Percentiles rank a stretch among this genome's conserved stretches.
phyloP scores from a whole-genome alignment of 495 filamentous ascomycete genomes.

The Daldinia grandis region DNA sequence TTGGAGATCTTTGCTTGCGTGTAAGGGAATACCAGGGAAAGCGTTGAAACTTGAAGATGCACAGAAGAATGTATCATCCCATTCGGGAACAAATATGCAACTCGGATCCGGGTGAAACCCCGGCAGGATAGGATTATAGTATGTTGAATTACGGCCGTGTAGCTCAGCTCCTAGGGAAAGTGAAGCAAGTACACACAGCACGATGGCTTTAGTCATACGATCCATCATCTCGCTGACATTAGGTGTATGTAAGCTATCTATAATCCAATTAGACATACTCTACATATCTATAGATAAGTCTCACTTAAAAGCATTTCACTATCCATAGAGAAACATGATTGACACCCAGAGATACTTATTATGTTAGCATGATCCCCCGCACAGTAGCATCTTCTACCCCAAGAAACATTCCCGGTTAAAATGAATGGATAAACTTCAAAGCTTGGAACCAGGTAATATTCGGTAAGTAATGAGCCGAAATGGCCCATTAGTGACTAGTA shows the following conservation, averaged over 20 bases:
- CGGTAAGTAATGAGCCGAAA: conserved; percentile 15
- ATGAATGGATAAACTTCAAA: conserved; percentile 21
- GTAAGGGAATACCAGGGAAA: conserved; percentile 63
- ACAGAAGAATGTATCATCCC: conserved; percentile 62
- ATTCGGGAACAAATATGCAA: conserved; percentile 60
- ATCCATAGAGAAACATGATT: background rate
- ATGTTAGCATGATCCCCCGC: conserved; percentile 22
- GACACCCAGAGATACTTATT: background rate
- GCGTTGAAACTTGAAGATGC: conserved; percentile 62
- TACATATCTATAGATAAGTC: background rate
- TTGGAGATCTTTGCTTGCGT: conserved; percentile 60
- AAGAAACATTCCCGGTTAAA: conserved; percentile 27
- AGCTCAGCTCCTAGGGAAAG: conserved; percentile 1
- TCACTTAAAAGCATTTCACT: background rate
- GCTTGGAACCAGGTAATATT: conserved; percentile 2
- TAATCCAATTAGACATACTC: background rate
- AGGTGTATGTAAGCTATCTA: background rate
- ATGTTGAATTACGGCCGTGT: conserved; percentile 45
- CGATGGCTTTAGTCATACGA: background rate
- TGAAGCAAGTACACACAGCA: conserved; percentile 10
- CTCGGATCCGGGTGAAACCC: conserved; percentile 66
- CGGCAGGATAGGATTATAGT: conserved; percentile 62
- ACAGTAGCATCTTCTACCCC: conserved; percentile 9
- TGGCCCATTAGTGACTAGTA: background rate
- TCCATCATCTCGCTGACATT: background rate